Percentiles rank a stretch among this genome's conserved stretches.
Evolutionary conservation across 495 filamentous ascomycete species (phyloP).

Genomic region (Penicillium alfredii): DNA sequence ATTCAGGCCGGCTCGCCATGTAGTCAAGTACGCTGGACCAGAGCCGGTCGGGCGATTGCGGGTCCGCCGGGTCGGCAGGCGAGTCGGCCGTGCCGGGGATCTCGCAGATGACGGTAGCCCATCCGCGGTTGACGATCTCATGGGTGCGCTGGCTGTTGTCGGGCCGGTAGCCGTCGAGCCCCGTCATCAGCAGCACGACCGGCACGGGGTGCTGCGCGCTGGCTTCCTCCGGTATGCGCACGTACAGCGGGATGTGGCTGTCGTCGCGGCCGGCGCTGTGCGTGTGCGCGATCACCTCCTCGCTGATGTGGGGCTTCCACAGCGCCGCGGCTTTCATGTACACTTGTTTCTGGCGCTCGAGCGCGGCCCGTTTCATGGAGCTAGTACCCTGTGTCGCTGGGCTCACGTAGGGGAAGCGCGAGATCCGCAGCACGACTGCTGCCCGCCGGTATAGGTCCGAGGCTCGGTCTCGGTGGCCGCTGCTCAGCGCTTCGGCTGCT

Average conservation of each 20-base stretch:
- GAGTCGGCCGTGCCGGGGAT: slow-evolving; percentile 79
- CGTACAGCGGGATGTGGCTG: slow-evolving; percentile 56
- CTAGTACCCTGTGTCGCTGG: slow-evolving; percentile 28
- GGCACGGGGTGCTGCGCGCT: slow-evolving; percentile 42
- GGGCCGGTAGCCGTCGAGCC: slow-evolving; percentile 72
- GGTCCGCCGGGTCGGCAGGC: slow-evolving; percentile 55
- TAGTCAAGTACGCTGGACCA: slow-evolving; percentile 59
- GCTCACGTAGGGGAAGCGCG: slow-evolving; percentile 65
- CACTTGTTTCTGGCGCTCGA: slow-evolving; percentile 59
- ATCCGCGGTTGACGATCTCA: slow-evolving; percentile 56
- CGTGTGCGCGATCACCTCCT: slow-evolving; percentile 56
- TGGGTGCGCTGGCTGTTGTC: slow-evolving; percentile 70
- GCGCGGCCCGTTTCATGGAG: slow-evolving; percentile 53
- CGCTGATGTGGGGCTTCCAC: slow-evolving; percentile 51
- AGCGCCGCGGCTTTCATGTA: slow-evolving; percentile 54
- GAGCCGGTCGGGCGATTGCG: slow-evolving; percentile 46
- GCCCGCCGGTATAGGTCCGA: slow-evolving; percentile 62
- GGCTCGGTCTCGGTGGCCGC: slow-evolving; percentile 44
- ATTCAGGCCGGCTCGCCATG: slow-evolving; percentile 49
- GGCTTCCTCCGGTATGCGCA: slow-evolving; percentile 50
- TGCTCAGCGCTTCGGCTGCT: slow-evolving; percentile 41
- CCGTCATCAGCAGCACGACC: slow-evolving; percentile 64
- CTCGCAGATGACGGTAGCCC: slow-evolving; percentile 59
- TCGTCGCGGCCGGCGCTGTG: slow-evolving; percentile 44
- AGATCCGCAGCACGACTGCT: slow-evolving; percentile 66